phyloP scores from a whole-genome alignment of 371 early-diverging fungal genomes.

The Zychaea mexicana region DNA sequence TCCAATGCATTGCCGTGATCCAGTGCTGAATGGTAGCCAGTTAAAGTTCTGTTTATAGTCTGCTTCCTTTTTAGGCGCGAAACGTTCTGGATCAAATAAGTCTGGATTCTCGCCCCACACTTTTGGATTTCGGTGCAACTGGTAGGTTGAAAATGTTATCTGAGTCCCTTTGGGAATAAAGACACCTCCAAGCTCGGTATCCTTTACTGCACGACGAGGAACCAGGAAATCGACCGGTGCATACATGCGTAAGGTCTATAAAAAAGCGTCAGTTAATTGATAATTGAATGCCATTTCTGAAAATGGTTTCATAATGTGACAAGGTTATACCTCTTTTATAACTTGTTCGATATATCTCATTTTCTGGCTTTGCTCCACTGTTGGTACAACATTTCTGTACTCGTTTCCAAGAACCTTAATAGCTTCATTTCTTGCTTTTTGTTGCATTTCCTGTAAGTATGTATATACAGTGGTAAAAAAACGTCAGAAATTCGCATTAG shows the following conservation, averaged over 20 bases:
- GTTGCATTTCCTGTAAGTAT: constrained; percentile 49
- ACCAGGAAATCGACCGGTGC: constrained; percentile 4
- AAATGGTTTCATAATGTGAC: neutral
- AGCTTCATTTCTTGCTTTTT: constrained; percentile 51
- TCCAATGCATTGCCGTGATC: constrained; percentile 50
- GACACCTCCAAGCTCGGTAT: constrained; percentile 14
- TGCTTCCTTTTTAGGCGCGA: constrained; percentile 12
- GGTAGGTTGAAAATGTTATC: constrained; percentile 13
- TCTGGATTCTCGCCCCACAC: constrained; percentile 24
- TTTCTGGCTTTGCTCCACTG: constrained; percentile 14
- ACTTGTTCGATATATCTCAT: constrained; percentile 20
- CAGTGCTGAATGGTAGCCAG: constrained; percentile 21
- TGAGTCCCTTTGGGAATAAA: constrained; percentile 22
- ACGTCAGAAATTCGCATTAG: too few species aligned
- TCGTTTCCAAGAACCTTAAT: constrained; percentile 52
- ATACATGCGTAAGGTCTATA: constrained; percentile 11
- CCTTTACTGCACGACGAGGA: constrained; percentile 16
- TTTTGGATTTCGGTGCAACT: constrained; percentile 16
- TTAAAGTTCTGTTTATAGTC: neutral
- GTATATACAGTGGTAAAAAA: too few species aligned
- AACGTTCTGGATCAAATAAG: constrained; percentile 23
- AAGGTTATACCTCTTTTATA: constrained; percentile 29
- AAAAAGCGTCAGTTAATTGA: too few species aligned
- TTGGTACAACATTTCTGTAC: constrained; percentile 41
- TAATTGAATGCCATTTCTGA: neutral